Base-by-base conservation (phyloP, 2,329 filamentous ascomycete species). In the Aspergillus fumigatus region DNA sequence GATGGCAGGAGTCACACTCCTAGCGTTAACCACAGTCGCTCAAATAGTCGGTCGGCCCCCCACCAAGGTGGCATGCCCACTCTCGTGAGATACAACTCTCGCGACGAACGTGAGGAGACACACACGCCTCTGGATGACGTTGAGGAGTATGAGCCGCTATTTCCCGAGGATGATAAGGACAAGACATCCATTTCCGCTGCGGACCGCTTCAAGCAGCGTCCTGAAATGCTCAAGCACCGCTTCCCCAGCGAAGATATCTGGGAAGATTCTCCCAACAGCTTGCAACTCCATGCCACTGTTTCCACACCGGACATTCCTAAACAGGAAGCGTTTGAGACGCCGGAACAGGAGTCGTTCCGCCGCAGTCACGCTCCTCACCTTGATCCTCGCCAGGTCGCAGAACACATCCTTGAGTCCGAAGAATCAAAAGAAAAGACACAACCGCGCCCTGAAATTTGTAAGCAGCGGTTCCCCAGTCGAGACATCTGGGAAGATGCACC, bases 211-310 rank as follows among this genome's bases (percentile, higher is more conserved):
- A 85, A 84, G 71, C 75, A 73, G 55, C 77, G 79, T 40, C 77
- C 80, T 4, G 78, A 81, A 41, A 59, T 78, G 54, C 80, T 84
- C 61, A 77, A 82, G 59, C 84, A 85, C 61, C 88, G 88, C 59
- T 99, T 99, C 74, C 94, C 94, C 1, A 97, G 92, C 73, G 89
- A 92, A 71, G 94, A 99, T 71, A 85, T 97, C 43, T 99, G 94
- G 94, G 94, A 99, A 77, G 95, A 99, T 72, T 88, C 91, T 0
- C 94, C 95, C 3, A 88, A 87, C 68, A 96, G 92, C 74, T 80
- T 90, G 52, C 86, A 94, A 67, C 85, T 84, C 50, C 78, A 82
- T 35, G 87, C 92, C 3, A 92, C 90, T 58, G 93, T 97, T 7
- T 90, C 88, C 2, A 94, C 90, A 0, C 92, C 92, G 1, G 89